These are phyloP conservation scores for Oryza glumipatula DNA, from an alignment of 176 grass and related monocot species.

Conservation along the genomic window DNA sequence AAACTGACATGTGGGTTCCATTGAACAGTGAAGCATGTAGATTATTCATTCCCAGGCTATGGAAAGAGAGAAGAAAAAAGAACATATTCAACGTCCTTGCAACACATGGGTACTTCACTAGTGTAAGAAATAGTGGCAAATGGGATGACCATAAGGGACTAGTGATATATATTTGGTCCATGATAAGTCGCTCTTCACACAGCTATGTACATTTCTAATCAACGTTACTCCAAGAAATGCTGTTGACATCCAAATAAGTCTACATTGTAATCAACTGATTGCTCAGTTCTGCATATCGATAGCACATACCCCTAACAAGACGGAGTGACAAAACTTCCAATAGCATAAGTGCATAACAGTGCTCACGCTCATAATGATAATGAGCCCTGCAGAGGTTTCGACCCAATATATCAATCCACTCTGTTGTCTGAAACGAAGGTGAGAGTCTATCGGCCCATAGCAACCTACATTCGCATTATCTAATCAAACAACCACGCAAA, in stretches of 20 bases:
- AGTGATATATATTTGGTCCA: slow-evolving; percentile 8
- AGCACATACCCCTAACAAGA: neutral
- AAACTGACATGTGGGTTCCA: no score
- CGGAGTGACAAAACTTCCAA: neutral
- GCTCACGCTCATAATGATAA: neutral
- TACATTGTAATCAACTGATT: neutral
- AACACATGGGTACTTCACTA: no score
- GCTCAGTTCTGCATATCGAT: slow-evolving; percentile 1
- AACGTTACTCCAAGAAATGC: neutral
- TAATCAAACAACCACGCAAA: slow-evolving; percentile 14
- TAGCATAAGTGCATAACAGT: neutral
- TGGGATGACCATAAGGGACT: neutral
- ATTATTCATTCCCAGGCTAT: no score
- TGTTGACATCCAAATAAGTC: neutral
- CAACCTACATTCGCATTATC: neutral
- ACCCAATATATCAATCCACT: neutral
- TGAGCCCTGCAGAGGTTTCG: neutral
- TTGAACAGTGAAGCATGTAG: no score
- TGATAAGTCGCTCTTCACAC: neutral
- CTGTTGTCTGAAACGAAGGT: neutral
- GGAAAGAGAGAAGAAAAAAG: no score
- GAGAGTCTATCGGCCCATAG: neutral
- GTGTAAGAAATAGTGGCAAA: neutral
- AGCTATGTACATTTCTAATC: slow-evolving; percentile 16
- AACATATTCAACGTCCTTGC: no score